phyloP scores from a whole-genome alignment of 257 asterid species.

The Solanum habrochaites region DNA sequence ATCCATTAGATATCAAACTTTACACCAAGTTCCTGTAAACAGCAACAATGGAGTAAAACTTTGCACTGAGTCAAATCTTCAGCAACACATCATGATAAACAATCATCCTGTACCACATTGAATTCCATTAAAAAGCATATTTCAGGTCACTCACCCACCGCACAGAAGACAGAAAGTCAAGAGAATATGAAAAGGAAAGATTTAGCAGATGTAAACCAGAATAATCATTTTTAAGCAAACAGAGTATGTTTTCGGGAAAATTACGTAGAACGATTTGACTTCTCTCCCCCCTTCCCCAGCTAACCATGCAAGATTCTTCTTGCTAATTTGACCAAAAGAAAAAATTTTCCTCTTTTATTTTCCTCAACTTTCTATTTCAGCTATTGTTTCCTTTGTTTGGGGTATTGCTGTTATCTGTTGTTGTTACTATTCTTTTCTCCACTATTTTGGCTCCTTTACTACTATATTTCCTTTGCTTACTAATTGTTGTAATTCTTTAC shows the following conservation, averaged over 20 bases:
- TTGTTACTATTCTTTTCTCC: not conserved
- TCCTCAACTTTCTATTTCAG: not conserved
- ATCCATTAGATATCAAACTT: slow-evolving; percentile 41
- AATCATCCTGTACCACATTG: slow-evolving; percentile 36
- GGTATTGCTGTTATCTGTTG: not conserved
- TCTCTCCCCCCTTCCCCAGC: not conserved
- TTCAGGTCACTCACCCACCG: not conserved
- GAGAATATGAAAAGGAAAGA: not conserved
- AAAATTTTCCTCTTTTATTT: not conserved
- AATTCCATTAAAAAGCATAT: not conserved
- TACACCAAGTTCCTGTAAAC: slow-evolving; percentile 2
- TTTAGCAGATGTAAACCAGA: not conserved
- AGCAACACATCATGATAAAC: slow-evolving; percentile 3
- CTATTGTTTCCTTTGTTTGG: not conserved
- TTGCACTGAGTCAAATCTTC: slow-evolving; percentile 12
- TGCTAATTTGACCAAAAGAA: not conserved
- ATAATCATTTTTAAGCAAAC: not conserved
- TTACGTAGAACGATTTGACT: not conserved
- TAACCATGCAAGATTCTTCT: not conserved
- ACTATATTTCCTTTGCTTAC: not conserved
- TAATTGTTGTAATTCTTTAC: not conserved
- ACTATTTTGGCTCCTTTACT: not conserved
- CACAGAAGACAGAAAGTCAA: not conserved
- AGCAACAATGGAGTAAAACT: slow-evolving; percentile 15
- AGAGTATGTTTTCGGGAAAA: not conserved